Evolutionary conservation across 306 rosid genomes (phyloP).

Genomic region (Cajanus cajan): DNA sequence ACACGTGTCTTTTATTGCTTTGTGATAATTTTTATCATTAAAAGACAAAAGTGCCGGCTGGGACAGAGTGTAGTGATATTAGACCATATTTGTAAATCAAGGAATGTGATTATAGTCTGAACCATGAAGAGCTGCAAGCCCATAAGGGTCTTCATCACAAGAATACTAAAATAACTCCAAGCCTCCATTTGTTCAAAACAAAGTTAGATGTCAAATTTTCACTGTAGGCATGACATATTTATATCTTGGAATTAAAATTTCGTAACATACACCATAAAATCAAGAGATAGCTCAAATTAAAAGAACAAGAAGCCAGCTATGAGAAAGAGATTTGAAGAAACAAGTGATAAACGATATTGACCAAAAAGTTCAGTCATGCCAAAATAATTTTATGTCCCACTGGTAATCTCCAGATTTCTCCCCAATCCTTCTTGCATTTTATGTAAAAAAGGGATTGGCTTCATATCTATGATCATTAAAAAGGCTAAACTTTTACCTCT

Average conservation of each 20-base stretch:
- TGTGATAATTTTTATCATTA: not conserved
- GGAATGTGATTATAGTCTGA: not conserved
- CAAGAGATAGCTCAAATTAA: slow-evolving; percentile 14
- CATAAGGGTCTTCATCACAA: not conserved
- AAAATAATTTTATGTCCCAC: not conserved
- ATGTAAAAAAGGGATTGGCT: not conserved
- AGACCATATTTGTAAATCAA: not conserved
- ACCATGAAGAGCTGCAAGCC: not conserved
- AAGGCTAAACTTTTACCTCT: slow-evolving; percentile 48
- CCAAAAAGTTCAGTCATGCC: not conserved
- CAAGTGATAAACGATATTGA: not conserved
- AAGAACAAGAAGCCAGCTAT: not conserved
- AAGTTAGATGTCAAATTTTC: not conserved
- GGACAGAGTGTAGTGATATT: not conserved
- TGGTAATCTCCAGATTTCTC: slow-evolving; percentile 9
- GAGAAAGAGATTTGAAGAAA: not conserved
- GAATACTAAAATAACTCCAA: not conserved
- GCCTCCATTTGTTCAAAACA: slow-evolving; percentile 5
- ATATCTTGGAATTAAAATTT: not conserved
- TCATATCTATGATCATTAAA: slow-evolving; percentile 5
- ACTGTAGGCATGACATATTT: not conserved
- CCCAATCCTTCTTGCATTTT: not conserved
- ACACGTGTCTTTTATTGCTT: not conserved
- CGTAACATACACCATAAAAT: not conserved
- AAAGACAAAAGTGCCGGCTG: not conserved